Base-by-base conservation (phyloP, 139 green algal species). In the Nannochloris sp. region DNA sequence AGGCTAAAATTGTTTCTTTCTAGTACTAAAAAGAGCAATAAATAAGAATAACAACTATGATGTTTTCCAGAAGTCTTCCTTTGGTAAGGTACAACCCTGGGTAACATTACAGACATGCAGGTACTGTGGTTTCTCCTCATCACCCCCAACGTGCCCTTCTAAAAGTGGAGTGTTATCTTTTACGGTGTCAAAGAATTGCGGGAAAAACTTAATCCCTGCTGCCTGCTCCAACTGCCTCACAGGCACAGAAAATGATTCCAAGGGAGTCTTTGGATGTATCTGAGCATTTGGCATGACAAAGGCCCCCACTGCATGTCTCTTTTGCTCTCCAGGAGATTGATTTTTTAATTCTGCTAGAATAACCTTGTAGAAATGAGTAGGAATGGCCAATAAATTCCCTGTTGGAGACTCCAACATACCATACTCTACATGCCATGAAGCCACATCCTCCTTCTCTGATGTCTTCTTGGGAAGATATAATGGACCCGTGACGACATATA, bases 321-420 rank as follows among this genome's bases (percentile, higher is more conserved):
- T 13, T 10, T n/a, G 16, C 46, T 14, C n/a, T 28, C 6, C 16
- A 53, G 0, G 46, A 20, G 46, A 1, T 20, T 20, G 5, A 45
- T 8, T 17, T 23, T 23, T 45, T 5, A 26, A 12, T 46, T 49
- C 17, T 62, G 63, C 11, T 46, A 43, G 31, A 5, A 86, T 49
- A 17, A 89, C 83, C 71, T 97, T 97, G 76, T 82, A 97, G 73
- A 87, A 96, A 73, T 96, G 91, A 2, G 90, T 96, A 25, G 91
- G 91, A 1, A 97, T 89, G 0, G 83, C 72, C 56, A 95, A 80
- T 17, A 96, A 61, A 44, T 71, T 40, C 33, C 33, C 33, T 6
- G 33, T 40, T 3, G 33, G 33, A 40, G 33, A 40, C 33, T 40
- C 33, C 8, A 40, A 40, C 33, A 40, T 6, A 40, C 33, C 33